These are phyloP conservation scores for Coprinellus micaceus DNA, from an alignment of 768 basidiomycete species.

Conservation along the genomic window DNA sequence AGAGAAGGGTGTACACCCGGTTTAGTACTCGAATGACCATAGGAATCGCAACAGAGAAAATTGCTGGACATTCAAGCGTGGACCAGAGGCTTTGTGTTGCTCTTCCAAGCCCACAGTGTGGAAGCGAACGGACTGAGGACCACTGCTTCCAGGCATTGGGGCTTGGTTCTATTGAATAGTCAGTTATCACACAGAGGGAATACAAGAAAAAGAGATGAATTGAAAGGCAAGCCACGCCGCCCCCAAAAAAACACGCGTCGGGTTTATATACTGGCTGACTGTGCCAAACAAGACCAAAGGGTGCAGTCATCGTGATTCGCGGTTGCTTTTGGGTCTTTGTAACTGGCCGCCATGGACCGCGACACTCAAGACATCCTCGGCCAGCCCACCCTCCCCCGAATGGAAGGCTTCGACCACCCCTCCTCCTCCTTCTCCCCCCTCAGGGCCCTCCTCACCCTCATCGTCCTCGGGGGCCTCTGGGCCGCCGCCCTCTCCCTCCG, in stretches of 20 bases:
- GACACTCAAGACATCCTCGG: slow-evolving; percentile 75
- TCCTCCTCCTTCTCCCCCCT: slow-evolving; percentile 39
- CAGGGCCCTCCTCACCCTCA: slow-evolving; percentile 33
- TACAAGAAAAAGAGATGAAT: slow-evolving; percentile 14
- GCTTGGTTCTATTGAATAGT: slow-evolving; percentile 45
- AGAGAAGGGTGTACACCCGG: slow-evolving; percentile 42
- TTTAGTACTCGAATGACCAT: slow-evolving; percentile 82
- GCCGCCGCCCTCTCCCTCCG: slow-evolving; percentile 37
- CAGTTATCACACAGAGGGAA: slow-evolving; percentile 10
- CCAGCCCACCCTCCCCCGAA: slow-evolving; percentile 41
- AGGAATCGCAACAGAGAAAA: slow-evolving; percentile 27
- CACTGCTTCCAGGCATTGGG: slow-evolving; percentile 73
- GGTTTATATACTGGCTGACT: not conserved
- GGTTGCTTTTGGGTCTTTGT: slow-evolving; percentile 23
- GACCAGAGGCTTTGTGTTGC: slow-evolving; percentile 52
- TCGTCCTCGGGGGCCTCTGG: slow-evolving; percentile 36
- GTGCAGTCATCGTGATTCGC: slow-evolving; percentile 22
- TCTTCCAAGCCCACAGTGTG: slow-evolving; percentile 78
- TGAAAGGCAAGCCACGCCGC: slow-evolving; percentile 16
- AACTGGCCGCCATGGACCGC: slow-evolving; percentile 48
- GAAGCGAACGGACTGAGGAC: slow-evolving; percentile 72
- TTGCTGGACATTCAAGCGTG: slow-evolving; percentile 70
- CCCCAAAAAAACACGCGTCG: slow-evolving; percentile 20
- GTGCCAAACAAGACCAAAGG: slow-evolving; percentile 26
- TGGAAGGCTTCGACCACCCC: slow-evolving; percentile 21